Conservation (phyloP, 2,329 filamentous ascomycete species). For the Cytospora leucostoma region DNA sequence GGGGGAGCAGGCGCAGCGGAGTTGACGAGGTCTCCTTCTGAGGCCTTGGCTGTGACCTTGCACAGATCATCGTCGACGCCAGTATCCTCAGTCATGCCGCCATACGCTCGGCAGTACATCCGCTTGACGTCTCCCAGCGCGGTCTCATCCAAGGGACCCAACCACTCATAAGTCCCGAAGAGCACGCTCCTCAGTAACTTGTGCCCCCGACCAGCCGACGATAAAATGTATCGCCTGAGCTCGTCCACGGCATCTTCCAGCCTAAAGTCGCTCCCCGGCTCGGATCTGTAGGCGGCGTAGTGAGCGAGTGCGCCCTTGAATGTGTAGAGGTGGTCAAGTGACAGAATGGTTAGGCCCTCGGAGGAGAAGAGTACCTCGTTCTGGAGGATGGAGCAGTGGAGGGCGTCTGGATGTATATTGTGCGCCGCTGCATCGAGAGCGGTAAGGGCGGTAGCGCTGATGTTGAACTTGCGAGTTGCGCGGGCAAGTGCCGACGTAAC, state of each 20-base stretch:
- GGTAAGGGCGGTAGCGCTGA: constrained; percentile 7
- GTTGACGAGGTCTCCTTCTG: neutral
- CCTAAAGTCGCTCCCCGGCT: constrained; percentile 40
- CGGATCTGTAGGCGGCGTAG: constrained; percentile 49
- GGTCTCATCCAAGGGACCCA: constrained; percentile 49
- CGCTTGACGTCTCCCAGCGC: constrained; percentile 56
- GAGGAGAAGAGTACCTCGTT: constrained; percentile 63
- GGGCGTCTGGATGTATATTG: constrained; percentile 52
- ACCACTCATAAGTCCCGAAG: constrained; percentile 57
- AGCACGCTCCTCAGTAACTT: constrained; percentile 55
- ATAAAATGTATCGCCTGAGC: constrained; percentile 59
- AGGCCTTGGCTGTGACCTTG: neutral
- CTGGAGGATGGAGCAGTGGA: constrained; percentile 58
- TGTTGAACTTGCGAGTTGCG: constrained; percentile 43
- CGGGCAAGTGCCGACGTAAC: constrained; percentile 53
- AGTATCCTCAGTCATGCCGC: constrained; percentile 49
- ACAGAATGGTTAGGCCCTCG: constrained; percentile 59
- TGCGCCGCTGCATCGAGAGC: constrained; percentile 39
- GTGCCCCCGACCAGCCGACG: constrained; percentile 45
- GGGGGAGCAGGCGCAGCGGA: constrained; percentile 1
- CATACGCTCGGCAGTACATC: constrained; percentile 60
- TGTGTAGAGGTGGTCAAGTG: constrained; percentile 64
- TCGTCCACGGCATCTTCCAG: constrained; percentile 66
- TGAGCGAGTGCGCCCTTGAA: constrained; percentile 62
- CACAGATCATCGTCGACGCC: constrained; percentile 46